Conservation (phyloP, 2,329 filamentous ascomycete species). For the Ophiostoma sp. region DNA sequence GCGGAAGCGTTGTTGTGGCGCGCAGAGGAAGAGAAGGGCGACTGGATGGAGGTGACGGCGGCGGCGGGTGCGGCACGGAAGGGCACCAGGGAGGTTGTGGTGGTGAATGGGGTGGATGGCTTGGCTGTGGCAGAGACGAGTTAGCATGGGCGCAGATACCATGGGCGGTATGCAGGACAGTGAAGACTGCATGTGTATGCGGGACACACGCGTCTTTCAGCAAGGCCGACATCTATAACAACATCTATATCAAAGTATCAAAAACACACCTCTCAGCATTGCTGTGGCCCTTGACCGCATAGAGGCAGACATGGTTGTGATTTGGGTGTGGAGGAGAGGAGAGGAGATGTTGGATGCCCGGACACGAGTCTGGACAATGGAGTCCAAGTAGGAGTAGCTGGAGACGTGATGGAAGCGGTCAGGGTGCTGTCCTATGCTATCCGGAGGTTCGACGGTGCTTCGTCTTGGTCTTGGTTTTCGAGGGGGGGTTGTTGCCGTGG, state of each 20-base stretch:
- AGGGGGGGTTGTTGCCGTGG: constrained; percentile 10
- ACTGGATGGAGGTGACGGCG: constrained; percentile 47
- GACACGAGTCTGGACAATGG: constrained; percentile 11
- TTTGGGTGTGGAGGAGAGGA: constrained; percentile 15
- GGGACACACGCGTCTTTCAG: background rate
- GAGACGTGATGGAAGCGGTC: background rate
- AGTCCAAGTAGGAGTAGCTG: background rate
- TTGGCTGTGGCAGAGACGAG: constrained; percentile 48
- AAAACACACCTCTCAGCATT: constrained; percentile 47
- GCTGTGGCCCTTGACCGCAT: constrained; percentile 49
- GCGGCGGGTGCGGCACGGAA: constrained; percentile 49
- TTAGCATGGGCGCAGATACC: constrained; percentile 12
- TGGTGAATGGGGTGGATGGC: constrained; percentile 41
- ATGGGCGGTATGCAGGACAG: background rate
- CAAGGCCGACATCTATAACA: background rate
- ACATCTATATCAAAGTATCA: background rate
- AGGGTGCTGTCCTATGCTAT: constrained; percentile 9
- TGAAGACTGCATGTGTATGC: background rate
- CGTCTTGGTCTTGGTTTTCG: background rate
- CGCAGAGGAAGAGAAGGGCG: constrained; percentile 56
- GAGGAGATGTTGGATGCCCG: constrained; percentile 1
- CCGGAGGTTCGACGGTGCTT: constrained; percentile 4
- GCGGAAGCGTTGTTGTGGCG: constrained; percentile 58
- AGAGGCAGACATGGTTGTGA: constrained; percentile 43
- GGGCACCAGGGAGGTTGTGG: constrained; percentile 51